These are phyloP conservation scores for Cladorrhinum samala DNA, from an alignment of 495 filamentous ascomycete genomes.

Conservation along the genomic window DNA sequence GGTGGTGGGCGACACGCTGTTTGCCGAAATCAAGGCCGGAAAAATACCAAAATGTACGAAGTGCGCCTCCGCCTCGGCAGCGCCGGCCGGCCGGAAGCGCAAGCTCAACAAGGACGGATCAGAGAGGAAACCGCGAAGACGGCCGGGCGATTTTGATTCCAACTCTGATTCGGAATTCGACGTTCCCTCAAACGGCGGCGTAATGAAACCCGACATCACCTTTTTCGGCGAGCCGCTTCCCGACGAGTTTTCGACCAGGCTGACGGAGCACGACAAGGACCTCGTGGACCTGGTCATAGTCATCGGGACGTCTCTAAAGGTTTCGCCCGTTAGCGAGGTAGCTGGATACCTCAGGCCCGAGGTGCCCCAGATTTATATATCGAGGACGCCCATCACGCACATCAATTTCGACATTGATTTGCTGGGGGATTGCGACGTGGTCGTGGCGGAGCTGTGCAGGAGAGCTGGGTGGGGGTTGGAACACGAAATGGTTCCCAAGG, in stretches of 20 bases:
- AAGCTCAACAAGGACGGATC: slow-evolving; percentile 63
- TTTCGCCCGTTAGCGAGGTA: slow-evolving; percentile 89
- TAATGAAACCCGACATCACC: slow-evolving; percentile 99
- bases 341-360: slow-evolving; percentile 68
- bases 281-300: slow-evolving; percentile 88
- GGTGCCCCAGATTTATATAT: slow-evolving; percentile 93
- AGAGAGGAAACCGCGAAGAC: slow-evolving; percentile 54
- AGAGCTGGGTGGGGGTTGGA: slow-evolving; percentile 78
- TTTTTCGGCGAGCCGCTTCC: slow-evolving; percentile 94
- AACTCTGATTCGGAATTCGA: slow-evolving; percentile 67
- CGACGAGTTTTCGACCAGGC: slow-evolving; percentile 71
- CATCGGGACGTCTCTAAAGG: slow-evolving; percentile 94
- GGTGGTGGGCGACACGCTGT: slow-evolving; percentile 72
- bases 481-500: slow-evolving; percentile 78
- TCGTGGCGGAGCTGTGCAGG: slow-evolving; percentile 83
- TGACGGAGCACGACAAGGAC: slow-evolving; percentile 71
- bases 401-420: slow-evolving; percentile 94
- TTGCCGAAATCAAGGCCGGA: slow-evolving; percentile 70
- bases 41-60: slow-evolving; percentile 57
- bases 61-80: too few species aligned
- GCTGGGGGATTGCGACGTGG: slow-evolving; percentile 85
- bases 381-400: slow-evolving; percentile 76
- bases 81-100: slow-evolving; percentile 55
- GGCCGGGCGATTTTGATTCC: slow-evolving; percentile 53
- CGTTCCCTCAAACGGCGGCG: slow-evolving; percentile 41